Conservation (phyloP, 2,329 filamentous ascomycete species). For the Fusarium subtropicale region DNA sequence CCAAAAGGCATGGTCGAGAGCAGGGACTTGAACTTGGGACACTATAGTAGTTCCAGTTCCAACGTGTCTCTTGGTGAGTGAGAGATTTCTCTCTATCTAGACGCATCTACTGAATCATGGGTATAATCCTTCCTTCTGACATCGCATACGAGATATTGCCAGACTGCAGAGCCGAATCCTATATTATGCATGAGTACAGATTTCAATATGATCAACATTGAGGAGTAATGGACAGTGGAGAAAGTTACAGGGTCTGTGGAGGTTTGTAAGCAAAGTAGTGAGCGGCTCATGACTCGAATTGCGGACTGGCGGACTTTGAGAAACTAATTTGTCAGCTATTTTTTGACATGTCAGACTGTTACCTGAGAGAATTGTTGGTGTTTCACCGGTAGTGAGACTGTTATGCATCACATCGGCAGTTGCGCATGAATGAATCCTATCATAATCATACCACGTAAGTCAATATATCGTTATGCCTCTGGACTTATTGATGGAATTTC, state of each 20-base stretch:
- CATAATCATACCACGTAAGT: not conserved
- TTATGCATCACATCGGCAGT: not conserved
- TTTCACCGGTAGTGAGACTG: not conserved
- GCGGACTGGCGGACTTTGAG: not conserved
- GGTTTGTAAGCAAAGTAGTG: slow-evolving; percentile 1
- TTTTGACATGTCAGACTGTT: not conserved
- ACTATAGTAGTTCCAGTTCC: too few species aligned
- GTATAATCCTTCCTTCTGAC: too few species aligned
- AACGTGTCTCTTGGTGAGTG: too few species aligned
- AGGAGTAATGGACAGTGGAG: slow-evolving; percentile 49
- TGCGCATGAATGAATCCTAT: not conserved
- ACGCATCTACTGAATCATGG: too few species aligned
- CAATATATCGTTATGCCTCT: not conserved
- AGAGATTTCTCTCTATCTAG: too few species aligned
- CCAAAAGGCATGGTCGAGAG: too few species aligned
- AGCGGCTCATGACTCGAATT: not conserved
- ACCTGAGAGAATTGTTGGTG: not conserved
- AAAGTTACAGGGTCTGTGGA: slow-evolving; percentile 56
- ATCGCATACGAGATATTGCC: not conserved
- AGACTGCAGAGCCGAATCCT: not conserved
- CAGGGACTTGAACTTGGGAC: too few species aligned
- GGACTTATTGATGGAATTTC: not conserved
- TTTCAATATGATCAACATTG: slow-evolving; percentile 25
- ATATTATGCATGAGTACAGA: not conserved
- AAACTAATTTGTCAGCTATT: slow-evolving; percentile 21